Percentiles rank a stretch among this genome's conserved stretches.
Conservation (phyloP, 495 filamentous ascomycete species). For the Podospora didyma region DNA sequence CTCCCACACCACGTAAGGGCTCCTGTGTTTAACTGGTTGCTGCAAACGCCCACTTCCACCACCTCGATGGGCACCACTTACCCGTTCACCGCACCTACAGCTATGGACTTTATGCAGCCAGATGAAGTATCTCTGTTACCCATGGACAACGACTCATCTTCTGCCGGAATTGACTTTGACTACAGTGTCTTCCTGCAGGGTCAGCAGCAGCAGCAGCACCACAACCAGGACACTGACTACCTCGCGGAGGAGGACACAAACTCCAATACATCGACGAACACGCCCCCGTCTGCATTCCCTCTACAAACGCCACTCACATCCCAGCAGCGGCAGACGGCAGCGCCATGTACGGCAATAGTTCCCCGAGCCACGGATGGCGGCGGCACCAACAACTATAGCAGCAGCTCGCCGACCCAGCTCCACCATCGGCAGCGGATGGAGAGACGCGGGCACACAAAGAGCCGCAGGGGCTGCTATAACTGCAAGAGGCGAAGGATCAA, state of each 20-base stretch:
- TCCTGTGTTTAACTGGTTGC: too few relatives aligned
- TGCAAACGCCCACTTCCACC: too few relatives aligned
- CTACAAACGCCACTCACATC: neutral
- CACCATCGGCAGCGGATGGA: slow-evolving; percentile 26
- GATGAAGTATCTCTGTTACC: neutral
- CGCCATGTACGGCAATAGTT: neutral
- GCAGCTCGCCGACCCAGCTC: neutral
- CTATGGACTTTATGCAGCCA: neutral
- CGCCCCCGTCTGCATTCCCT: neutral
- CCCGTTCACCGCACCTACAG: too few relatives aligned
- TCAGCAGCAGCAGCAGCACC: slow-evolving; percentile 13
- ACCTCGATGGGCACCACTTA: too few relatives aligned
- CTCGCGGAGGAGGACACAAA: slow-evolving; percentile 24
- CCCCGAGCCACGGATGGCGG: neutral
- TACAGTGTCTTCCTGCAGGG: slow-evolving; percentile 26
- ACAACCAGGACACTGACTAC: slow-evolving; percentile 35
- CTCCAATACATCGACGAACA: slow-evolving; percentile 13
- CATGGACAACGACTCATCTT: neutral
- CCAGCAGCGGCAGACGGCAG: neutral
- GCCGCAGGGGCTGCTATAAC: slow-evolving; percentile 58
- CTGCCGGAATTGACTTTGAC: slow-evolving; percentile 18
- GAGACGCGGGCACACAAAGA: slow-evolving; percentile 55
- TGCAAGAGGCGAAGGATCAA: slow-evolving; percentile 63
- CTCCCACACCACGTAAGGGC: too few relatives aligned
- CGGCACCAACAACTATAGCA: neutral